Evolutionary conservation across 2,329 filamentous ascomycete species (phyloP), one percentile per base, ranked within the genome.

Genomic region (Aspergillus ibericus): DNA sequence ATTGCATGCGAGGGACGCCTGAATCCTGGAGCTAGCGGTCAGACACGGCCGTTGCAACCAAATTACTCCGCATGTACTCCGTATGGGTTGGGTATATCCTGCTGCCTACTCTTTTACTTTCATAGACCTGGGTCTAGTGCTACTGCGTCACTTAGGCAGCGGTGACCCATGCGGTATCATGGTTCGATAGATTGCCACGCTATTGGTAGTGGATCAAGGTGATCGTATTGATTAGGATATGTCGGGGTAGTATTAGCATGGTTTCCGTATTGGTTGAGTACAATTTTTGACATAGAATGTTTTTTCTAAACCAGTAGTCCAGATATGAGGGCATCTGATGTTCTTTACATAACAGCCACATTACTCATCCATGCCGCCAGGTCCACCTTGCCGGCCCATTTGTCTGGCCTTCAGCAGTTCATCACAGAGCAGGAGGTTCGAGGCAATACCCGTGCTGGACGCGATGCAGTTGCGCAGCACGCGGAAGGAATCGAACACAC

Each of bases 321-420:
- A 53, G 57, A 59, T 58, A 60, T 60, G 50, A n/a, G 59, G 59
- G 53, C 60, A 60, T 59, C 56, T 62, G 56, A 66, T 59, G 62
- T 56, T 61, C 62, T 67, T 70, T 68, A 69, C 67, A 68, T 66
- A 60, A 62, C 53, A 55, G 57, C 59, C 58, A 61, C 63, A 69
- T 74, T 74, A 75, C 68, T 77, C 73, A 36, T 77, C 77, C 72
- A 74, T 75, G 53, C 74, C 75, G 55, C 71, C 76, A 56, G 78
- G 78, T 44, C 72, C 77, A 56, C 75, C 70, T 52, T 73, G 68
- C 64, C 72, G 75, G 55, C 76, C 89, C 95, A 99, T 99, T 81
- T 99, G 93, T 75, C 95, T 85, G 61, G 95, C 95, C 84, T 99
- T 99, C 70, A 99, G 82, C 81, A 99, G 84, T 83, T 99, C 95